Evolutionary conservation across 768 basidiomycete genomes (phyloP).

Genomic region (Candolleomyces aberdarensis): DNA sequence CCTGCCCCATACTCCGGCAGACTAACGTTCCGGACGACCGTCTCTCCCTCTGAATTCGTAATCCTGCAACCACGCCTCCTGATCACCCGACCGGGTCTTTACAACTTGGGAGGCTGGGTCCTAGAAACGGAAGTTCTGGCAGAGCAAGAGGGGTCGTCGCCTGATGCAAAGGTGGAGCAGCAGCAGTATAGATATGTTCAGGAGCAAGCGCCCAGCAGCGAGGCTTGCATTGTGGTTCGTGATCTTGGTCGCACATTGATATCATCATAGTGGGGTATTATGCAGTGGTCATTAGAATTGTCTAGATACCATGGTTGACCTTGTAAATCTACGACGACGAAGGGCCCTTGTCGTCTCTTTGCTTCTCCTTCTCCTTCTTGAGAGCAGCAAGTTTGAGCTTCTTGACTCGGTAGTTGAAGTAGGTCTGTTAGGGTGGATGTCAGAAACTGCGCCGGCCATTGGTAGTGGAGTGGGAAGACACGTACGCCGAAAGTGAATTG

Average conservation of each 20-base stretch:
- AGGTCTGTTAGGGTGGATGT: slow-evolving; percentile 40
- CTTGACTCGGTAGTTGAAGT: slow-evolving; percentile 74
- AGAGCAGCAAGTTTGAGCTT: slow-evolving; percentile 51
- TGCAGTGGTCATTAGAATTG: background rate
- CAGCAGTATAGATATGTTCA: slow-evolving; percentile 30
- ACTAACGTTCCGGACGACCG: slow-evolving; percentile 59
- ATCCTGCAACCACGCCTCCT: slow-evolving; percentile 52
- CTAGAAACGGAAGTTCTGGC: slow-evolving; percentile 47
- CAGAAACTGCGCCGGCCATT: no score
- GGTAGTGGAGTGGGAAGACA: no score
- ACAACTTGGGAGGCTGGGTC: slow-evolving; percentile 65
- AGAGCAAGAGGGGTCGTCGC: background rate
- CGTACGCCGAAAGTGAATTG: slow-evolving; percentile 76
- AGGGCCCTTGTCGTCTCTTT: slow-evolving; percentile 21
- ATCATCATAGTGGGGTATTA: background rate
- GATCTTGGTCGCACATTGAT: slow-evolving; percentile 17
- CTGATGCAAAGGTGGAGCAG: slow-evolving; percentile 1
- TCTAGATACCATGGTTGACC: background rate
- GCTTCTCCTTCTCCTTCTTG: slow-evolving; percentile 43
- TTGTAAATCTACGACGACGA: background rate
- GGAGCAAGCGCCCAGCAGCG: slow-evolving; percentile 21
- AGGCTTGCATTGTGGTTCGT: slow-evolving; percentile 31
- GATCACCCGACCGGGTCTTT: slow-evolving; percentile 60
- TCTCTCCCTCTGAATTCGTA: slow-evolving; percentile 47
- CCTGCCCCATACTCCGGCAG: slow-evolving; percentile 61